Evolutionary conservation across 352 stramenopile species (phyloP), one percentile per base, ranked within the genome.

Genomic region (Globisporangium irregulare): DNA sequence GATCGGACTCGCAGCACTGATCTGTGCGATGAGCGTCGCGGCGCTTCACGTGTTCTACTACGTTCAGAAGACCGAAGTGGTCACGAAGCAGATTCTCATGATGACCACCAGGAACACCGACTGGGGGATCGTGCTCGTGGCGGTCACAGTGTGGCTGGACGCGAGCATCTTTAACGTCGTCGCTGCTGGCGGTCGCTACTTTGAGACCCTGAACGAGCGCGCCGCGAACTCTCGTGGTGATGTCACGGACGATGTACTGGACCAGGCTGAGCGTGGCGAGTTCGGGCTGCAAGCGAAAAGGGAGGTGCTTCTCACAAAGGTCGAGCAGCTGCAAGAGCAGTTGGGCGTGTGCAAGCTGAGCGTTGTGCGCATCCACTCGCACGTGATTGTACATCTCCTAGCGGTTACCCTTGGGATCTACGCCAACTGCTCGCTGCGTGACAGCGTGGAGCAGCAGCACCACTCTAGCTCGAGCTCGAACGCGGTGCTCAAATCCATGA

Each of bases 261-360:
- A 82, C 22, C 78, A 89, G 20, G 84, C 84, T 0, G 81, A 92
- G 29, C 73, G 80, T 12, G 84, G 84, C 7, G 81, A 92, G 59
- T 90, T 92, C 41, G 81, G 84, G 0, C 73, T 92, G 6, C 82
- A 88, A 72, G 84, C 81, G n/a, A 86, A 89, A 54, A 73, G 67
- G 9, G 84, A 89, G 65, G 81, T 81, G 36, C 67, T 87, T 15
- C 67, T 75, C 56, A 79, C 75, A 1, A 80, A 83, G 12, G 80
- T 92, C 24, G 84, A 89, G 70, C 78, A 79, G 36, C 73, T 77
- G 18, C 84, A 90, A 36, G 72, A 79, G 7, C 69, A 92, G 34
- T 68, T 90, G 4, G 84, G 84, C 0, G 60, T 90, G 18, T 87
- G 72, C 56, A 86, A 82, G 65, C 63, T 92, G 20, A 84, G 66